Conservation (phyloP, 768 basidiomycete species). For the Harrya chromipes region DNA sequence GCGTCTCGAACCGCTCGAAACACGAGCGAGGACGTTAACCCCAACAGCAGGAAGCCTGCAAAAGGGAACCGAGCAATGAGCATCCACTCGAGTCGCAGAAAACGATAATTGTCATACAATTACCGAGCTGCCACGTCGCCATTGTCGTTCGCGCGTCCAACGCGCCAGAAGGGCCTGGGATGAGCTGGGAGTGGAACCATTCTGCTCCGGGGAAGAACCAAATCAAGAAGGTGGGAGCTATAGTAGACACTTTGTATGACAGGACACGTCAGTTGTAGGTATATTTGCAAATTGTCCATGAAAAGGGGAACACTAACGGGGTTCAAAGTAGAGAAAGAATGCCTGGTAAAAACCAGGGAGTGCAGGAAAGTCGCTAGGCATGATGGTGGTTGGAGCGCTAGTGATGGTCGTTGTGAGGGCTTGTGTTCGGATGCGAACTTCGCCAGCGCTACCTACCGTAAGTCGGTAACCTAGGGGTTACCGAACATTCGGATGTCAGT, state of each 20-base stretch:
- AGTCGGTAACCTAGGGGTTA: no score
- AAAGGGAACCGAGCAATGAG: background rate
- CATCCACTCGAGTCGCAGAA: background rate
- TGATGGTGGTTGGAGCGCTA: background rate
- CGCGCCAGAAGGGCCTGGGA: constrained; percentile 38
- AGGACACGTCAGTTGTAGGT: constrained; percentile 14
- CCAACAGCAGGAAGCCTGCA: constrained; percentile 59
- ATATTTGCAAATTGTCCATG: background rate
- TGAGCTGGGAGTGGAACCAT: constrained; percentile 67
- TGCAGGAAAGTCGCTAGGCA: constrained; percentile 44
- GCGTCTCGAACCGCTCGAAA: constrained; percentile 66
- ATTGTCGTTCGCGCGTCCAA: constrained; percentile 54
- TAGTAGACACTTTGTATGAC: constrained; percentile 41
- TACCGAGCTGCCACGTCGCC: constrained; percentile 66
- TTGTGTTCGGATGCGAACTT: no score
- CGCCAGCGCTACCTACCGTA: no score
- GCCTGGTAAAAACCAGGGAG: constrained; percentile 60
- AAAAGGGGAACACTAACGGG: constrained; percentile 37
- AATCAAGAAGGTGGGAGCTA: constrained; percentile 48
- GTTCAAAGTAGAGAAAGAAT: constrained; percentile 65
- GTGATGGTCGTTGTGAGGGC: no score
- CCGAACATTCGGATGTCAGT: no score
- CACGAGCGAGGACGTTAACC: constrained; percentile 61
- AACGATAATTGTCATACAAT: constrained; percentile 41
- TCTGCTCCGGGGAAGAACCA: constrained; percentile 58